phyloP scores from a whole-genome alignment of 805 yeast species.

The Yamadazyma tumulicola region DNA sequence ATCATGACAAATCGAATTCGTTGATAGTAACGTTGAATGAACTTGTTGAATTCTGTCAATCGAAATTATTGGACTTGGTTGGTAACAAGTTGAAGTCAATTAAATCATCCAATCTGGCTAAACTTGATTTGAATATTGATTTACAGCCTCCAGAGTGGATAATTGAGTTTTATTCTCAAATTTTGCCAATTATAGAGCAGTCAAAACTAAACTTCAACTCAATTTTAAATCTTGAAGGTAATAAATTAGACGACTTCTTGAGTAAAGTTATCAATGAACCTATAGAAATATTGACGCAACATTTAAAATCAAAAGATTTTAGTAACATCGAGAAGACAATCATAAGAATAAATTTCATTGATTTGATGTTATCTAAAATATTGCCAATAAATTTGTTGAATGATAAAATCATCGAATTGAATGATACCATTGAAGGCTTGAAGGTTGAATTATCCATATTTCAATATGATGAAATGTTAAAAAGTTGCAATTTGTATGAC shows the following conservation, averaged over 20 bases:
- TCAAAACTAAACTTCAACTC: conserved; percentile 24
- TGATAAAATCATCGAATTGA: conserved; percentile 33
- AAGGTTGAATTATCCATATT: conserved; percentile 39
- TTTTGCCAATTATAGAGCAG: conserved; percentile 55
- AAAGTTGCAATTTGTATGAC: conserved; percentile 53
- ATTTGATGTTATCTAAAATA: conserved; percentile 52
- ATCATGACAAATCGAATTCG: conserved; percentile 10
- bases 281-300: conserved; percentile 34
- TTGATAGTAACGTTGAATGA: conserved; percentile 19
- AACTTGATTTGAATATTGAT: conserved; percentile 45
- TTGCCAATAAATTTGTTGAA: conserved; percentile 42
- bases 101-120: conserved; percentile 34
- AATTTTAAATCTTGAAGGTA: conserved; percentile 39
- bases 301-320: conserved; percentile 25
- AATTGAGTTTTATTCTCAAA: conserved; percentile 57
- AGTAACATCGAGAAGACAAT: conserved; percentile 37
- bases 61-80: conserved; percentile 23
- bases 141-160: conserved; percentile 84
- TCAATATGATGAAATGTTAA: conserved; percentile 48
- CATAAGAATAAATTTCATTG: conserved; percentile 56
- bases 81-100: conserved; percentile 30
- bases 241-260: conserved; percentile 34
- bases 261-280: conserved; percentile 46
- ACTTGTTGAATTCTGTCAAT: conserved; percentile 24
- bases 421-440: conserved; percentile 28